Base-by-base conservation (phyloP, 2,329 filamentous ascomycete genomes). In the Ascosphaera aggregata region DNA sequence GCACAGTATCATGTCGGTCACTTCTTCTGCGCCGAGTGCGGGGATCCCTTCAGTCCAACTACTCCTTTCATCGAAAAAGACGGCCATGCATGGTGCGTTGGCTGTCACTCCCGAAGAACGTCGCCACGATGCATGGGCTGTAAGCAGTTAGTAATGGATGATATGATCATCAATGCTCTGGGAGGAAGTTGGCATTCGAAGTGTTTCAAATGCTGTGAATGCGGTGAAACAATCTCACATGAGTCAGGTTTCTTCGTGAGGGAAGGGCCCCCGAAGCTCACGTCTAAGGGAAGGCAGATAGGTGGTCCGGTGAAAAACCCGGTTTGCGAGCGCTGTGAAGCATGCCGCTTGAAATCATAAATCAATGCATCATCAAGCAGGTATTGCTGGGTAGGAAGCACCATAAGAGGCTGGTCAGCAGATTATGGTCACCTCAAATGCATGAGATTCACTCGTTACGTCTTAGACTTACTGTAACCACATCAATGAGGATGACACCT, bases 1-100 rank as follows among this genome's bases (percentile, higher is more conserved):
- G 72, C 76, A n/a, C 84, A 93, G 59, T 98, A 82, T 80, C 89
- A 98, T 56, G 80, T 80, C 39, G 89, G 89, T 0, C 89, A 98
- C 60, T 98, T 98, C 62, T 98, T 98, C 68, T 98, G 89, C 53
- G 89, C 89, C 34, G 84, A 98, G 64, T 98, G 89, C 54, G 89
- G 89, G 47, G 86, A 98, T 60, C 71, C 72, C 1, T 76, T 76
- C 46, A 65, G 68, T 44, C 57, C 62, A 0, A 56, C 54, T 2
- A 75, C 66, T 8, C 86, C 89, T 0, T 98, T 98, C 54, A 81
- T 98, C 40, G 89, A 98, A 55, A 93, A 93, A 59, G 86, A 95
- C 47, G 86, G 86, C 8, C 95, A 92, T 56, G 89, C 89, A 3
- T 98, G 89, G 85, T 98, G 89, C 58, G 71, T 95, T 36, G 69